Evolutionary conservation across 768 basidiomycete genomes (phyloP).

Genomic region (Suillus discolor): DNA sequence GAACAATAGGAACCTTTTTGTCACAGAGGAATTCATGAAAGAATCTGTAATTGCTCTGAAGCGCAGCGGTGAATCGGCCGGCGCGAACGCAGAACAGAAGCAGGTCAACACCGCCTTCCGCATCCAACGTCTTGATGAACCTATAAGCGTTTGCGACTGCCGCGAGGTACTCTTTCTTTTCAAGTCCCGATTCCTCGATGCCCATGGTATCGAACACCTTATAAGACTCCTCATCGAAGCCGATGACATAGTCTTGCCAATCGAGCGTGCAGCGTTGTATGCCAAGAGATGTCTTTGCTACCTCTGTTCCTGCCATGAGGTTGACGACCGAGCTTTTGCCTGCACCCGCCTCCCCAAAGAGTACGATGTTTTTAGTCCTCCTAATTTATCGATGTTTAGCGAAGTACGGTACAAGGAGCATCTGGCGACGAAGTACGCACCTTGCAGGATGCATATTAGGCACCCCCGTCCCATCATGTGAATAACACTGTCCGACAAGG

Average conservation of each 20-base stretch:
- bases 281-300: constrained; percentile 27
- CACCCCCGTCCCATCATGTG: too few relatives aligned
- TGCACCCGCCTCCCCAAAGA: constrained; percentile 43
- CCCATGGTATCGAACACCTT: constrained; percentile 38
- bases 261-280: constrained; percentile 39
- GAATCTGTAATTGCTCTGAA: constrained; percentile 21
- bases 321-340: constrained; percentile 29
- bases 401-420: not conserved
- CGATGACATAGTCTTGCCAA: constrained; percentile 29
- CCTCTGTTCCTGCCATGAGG: constrained; percentile 27
- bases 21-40: constrained; percentile 24
- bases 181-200: constrained; percentile 29
- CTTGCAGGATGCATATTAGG: not conserved
- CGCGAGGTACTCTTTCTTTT: constrained; percentile 22
- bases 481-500: not conserved
- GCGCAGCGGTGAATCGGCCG: constrained; percentile 34
- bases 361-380: constrained; percentile 22
- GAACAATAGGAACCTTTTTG: constrained; percentile 37
- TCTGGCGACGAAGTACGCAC: not conserved
- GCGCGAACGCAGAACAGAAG: constrained; percentile 44
- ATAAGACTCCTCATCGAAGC: constrained; percentile 25
- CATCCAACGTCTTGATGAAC: constrained; percentile 36
- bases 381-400: not conserved
- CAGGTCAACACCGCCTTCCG: constrained; percentile 39
- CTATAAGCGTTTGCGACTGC: constrained; percentile 33